Base-by-base conservation (phyloP, 495 filamentous ascomycete species). In the Massariosphaeria phaeospora region DNA sequence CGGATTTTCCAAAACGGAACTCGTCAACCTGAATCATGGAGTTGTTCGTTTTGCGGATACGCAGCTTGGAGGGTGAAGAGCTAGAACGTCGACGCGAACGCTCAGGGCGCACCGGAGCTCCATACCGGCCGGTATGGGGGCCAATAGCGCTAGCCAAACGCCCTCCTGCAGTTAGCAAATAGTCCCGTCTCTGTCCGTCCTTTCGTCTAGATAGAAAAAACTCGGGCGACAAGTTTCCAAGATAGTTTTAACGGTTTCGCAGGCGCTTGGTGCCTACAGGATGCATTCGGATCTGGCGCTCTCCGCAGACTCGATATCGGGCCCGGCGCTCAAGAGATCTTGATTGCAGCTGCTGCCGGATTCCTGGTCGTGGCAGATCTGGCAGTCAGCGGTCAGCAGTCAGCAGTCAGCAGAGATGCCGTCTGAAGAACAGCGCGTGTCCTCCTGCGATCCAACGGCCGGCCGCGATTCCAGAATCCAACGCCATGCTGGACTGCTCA, bases 241-340 rank as follows among this genome's bases (percentile, higher is more conserved):
- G 4, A 35, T 30, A 8, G 18, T n/a, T 39, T 42, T 55, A 23
- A 17, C 38, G 26, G 45, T 35, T 38, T 39, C 24, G 26, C 38
- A 23, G 1, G 18, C 38, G 35, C 47, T 18, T n/a, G 31, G 48
- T 41, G 48, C 3, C 20, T 12, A 21, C 3, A 27, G 26, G 5
- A 13, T 59, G 55, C 48, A 52, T 49, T 53, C 49, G 56, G 50
- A 54, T 48, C 48, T 30, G 3, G 24, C 35, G n/a, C 26, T 33
- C 49, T 54, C 56, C 48, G 56, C 56, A 47, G 27, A 34, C 43
- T 53, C 56, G 54, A 59, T 54, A 48, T 47, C 18, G 11, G 34
- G 20, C 10, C 30, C 31, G 15, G 27, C 40, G 43, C 42, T 25
- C 29, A 59, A 52, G 48, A 52, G 50, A 49, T 53, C 41, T 29